Base-by-base conservation (phyloP, 371 early-diverging fungal genomes). In the Lichtheimia ramosa region DNA sequence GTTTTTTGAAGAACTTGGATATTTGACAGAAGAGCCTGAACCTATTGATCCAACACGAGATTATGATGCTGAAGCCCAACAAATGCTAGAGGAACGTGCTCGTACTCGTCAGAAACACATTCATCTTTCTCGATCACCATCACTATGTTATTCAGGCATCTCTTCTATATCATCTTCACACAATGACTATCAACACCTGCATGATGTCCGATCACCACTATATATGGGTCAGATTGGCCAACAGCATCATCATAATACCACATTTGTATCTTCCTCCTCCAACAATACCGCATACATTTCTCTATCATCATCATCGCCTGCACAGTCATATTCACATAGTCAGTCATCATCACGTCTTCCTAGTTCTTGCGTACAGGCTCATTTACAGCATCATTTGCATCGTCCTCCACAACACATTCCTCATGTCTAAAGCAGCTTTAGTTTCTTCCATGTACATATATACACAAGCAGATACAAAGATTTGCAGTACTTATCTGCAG, bases 31-130 rank as follows among this genome's bases (percentile, higher is more conserved):
- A 53, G 75, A 74, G 40, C 75, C 75, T 28, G 71, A 74, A 13
- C 71, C 68, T n/a, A 71, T 74, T 50, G 75, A 74, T 68, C 75
- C 75, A 18, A 68, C 56, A 13, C 59, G 62, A 41, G 69, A 74
- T 41, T 74, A 74, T 28, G 75, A 70, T 39, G 62, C 63, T 28
- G 75, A 74, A 52, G 59, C 64, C 43, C 5, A 41, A 55, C 48
- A 43, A 27, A 43, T 60, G 43, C 23, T 69, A 4, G 48, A 46
- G 34, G 62, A 63, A 48, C 61, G 69, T 16, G 55, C 63, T 39
- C 56, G 58, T 41, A 59, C 59, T 23, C 66, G 69, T 16, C 60
- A 64, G 34, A 58, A 64, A 46, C 64, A 64, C 21, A 43, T 64
- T 5, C 41, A 64, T 20, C 43, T 60, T 16, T 56, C 65, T 15